Evolutionary conservation across 2,329 filamentous ascomycete genomes (phyloP), one percentile per base, ranked within the genome.

Genomic region (Hypoxylon sp.): DNA sequence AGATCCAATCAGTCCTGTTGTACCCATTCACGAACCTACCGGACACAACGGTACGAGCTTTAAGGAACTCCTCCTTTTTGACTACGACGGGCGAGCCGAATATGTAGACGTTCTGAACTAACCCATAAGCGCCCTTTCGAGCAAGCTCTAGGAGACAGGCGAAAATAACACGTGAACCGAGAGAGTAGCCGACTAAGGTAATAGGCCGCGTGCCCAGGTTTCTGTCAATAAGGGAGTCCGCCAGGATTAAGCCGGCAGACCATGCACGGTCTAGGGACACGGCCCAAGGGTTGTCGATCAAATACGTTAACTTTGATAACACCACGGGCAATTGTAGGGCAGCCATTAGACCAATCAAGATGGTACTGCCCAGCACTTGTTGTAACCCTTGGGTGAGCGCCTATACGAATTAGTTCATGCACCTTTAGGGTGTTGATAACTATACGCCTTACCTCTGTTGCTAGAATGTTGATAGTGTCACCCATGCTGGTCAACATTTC

Each of bases 401-500:
- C 92, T 95, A 67, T 51, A 49, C n/a, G 38, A 46, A 68, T 81
- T 72, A 82, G 77, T 43, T 52, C 36, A 34, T 23, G 49, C 11
- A 11, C 25, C 13, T 23, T 25, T 17, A 17, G 53, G 4, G 23
- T 51, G 36, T 41, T 14, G 13, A 25, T 3, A 7, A 32, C 3
- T 5, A 38, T 57, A 11, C 59, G 43, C 80, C 87, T 81, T 81
- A 95, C 93, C 89, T 99, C 96, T 34, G 96, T 99, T 63, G 96
- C 96, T 70, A 99, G 84, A 80, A 99, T 98, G 75, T 98, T 98
- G 75, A 99, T 98, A 49, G 96, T 99, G 78, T 96, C 93, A 87
- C 96, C 96, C 91, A 98, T 99, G 80, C 93, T 97, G 74, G 90
- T 91, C 77, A 99, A 86, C 94, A 99, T 97, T 77, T 99, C 96